Evolutionary conservation across 202 grass and related monocot species (phyloP), one percentile per base, ranked within the genome.

Genomic region (Hordeum pubiflorum): DNA sequence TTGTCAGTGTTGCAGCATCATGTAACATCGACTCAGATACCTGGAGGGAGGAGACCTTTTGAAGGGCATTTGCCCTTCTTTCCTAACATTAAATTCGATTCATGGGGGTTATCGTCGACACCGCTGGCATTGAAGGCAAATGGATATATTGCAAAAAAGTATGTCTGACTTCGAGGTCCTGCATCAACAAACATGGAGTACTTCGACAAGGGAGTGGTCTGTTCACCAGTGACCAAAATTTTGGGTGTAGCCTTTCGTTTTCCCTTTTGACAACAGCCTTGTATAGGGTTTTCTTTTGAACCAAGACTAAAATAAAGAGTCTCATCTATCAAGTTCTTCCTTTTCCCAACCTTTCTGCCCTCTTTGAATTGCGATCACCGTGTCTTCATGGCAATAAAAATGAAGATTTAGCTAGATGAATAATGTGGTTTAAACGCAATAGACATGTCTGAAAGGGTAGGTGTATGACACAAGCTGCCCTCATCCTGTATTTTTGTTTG

Each of bases 1-100:
- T 1, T 61, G 22, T 21, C 59, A 36, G 59, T 67, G 55, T 78
- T 86, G 83, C 87, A 89, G 87, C 13, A 79, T 61, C 23, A 79
- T 82, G 18, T 69, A 79, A 79, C 24, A 26, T 82, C 58, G 29
- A 55, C 50, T 79, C 59, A 61, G 79, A 74, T 82, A 68, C 18
- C 74, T 82, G 75, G 71, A 84, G 69, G 40, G 48, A 32, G 20
- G 66, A 71, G 39, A 7, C 6, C 1, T 54, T 82, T 82, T 20
- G 59, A 78, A 67, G 83, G 27, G 7, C 83, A 82, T 79, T 86
- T 82, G 31, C 60, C 50, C 77, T 68, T 78, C 37, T 82, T 86
- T 82, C 72, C 58, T 86, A 75, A 86, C 87, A 82, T 86, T 69
- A 69, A 78, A 74, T 86, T 89, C 22, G 38, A 58, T 58, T 31